Evolutionary conservation across 108 stramenopile genomes (phyloP).

Genomic region (Skeletonema grethae): DNA sequence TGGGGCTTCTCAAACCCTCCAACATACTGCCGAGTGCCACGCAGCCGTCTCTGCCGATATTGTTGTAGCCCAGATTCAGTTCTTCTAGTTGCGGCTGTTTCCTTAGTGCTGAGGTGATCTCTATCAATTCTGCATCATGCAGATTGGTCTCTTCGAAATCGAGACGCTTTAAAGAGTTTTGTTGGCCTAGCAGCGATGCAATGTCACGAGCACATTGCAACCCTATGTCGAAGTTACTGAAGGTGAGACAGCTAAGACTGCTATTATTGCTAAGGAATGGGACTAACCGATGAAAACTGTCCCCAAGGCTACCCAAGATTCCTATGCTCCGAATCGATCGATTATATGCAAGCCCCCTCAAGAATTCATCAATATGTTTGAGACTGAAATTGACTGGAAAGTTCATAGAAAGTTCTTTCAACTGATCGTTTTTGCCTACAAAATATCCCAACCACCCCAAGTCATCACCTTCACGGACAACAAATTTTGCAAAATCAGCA

Average conservation of each 20-base stretch:
- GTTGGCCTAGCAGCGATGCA: background rate
- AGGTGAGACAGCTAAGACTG: background rate
- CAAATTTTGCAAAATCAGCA: background rate
- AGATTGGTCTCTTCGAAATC: background rate
- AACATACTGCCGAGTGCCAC: background rate
- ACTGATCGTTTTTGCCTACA: background rate
- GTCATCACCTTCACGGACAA: background rate
- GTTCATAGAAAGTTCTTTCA: background rate
- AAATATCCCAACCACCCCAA: background rate
- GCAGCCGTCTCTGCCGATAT: background rate
- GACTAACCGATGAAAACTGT: background rate
- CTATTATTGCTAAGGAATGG: background rate
- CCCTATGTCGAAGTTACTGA: background rate
- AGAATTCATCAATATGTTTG: background rate
- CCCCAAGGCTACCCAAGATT: background rate
- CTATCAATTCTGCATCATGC: background rate
- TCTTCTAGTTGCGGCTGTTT: background rate
- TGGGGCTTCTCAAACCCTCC: background rate
- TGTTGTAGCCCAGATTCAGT: background rate
- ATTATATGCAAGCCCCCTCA: background rate
- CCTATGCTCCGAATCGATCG: background rate
- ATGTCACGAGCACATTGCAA: background rate
- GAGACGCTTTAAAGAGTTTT: background rate
- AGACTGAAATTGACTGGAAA: no score
- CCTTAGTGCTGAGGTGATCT: background rate